These are phyloP conservation scores for Cyclospora cayetanensis DNA, from an alignment of 169 alveolate genomes.

Conservation along the genomic window DNA sequence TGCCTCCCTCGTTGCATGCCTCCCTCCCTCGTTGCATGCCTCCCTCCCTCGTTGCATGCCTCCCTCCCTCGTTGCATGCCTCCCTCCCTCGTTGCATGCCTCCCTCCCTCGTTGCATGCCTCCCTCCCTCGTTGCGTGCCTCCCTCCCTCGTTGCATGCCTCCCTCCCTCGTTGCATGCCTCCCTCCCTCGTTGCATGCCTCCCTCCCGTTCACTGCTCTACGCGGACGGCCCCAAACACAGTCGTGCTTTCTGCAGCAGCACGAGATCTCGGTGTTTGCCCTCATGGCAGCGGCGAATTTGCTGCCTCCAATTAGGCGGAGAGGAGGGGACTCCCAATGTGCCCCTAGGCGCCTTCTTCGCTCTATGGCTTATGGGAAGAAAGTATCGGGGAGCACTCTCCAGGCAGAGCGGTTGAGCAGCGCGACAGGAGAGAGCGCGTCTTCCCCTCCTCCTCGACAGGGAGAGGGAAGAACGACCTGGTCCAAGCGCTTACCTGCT, in stretches of 20 bases:
- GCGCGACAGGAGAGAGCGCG: too few species aligned
- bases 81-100: background rate
- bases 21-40: background rate
- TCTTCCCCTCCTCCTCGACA: background rate
- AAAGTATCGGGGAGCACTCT: too few species aligned
- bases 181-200: background rate
- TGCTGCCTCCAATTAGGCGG: too few species aligned
- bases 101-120: background rate
- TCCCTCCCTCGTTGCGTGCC: background rate
- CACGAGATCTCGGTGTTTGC: too few species aligned
- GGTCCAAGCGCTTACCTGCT: slow-evolving; percentile 65
- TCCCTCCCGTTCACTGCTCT: background rate
- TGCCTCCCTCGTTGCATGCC: too few species aligned
- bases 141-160: background rate
- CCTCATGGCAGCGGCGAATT: too few species aligned
- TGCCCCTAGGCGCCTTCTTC: too few species aligned
- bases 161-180: background rate
- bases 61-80: background rate
- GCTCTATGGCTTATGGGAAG: too few species aligned
- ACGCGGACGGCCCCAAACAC: background rate
- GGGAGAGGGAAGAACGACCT: background rate
- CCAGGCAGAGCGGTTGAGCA: too few species aligned
- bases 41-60: background rate
- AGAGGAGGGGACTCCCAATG: too few species aligned
- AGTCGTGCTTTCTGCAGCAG: too few species aligned